A percentile compares a stretch with the other conserved stretches of the same genome.
Conservation (phyloP, 1,284 basidiomycete species). For the Marasmius sp. region DNA sequence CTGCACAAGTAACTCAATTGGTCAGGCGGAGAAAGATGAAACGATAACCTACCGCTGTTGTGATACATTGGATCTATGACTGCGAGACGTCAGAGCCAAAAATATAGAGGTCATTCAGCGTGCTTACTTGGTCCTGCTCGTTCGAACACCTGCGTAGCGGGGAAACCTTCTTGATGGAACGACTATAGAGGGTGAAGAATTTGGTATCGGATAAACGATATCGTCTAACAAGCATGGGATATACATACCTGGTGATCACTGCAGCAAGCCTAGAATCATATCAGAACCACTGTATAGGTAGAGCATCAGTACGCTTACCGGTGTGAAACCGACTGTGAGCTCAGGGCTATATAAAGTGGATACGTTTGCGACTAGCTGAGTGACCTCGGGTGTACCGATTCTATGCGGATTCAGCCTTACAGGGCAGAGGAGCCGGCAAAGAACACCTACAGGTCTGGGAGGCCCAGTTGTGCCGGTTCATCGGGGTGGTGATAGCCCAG, state of each 20-base stretch:
- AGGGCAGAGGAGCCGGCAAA: conserved; percentile 9
- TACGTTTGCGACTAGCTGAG: conserved; percentile 71
- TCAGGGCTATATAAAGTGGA: conserved; percentile 81
- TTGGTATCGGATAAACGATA: background rate
- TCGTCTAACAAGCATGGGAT: background rate
- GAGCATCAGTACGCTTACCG: conserved; percentile 33
- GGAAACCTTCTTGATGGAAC: conserved; percentile 80
- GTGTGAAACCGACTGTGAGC: conserved; percentile 73
- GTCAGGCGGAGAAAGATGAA: background rate
- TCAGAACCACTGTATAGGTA: background rate
- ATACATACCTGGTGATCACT: conserved; percentile 75
- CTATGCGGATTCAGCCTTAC: conserved; percentile 34
- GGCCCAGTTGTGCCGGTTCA: conserved; percentile 79
- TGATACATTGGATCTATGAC: conserved; percentile 87
- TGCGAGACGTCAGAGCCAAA: conserved; percentile 19
- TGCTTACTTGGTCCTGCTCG: conserved; percentile 71
- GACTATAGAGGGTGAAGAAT: conserved; percentile 42
- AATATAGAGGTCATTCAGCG: background rate
- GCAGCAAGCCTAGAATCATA: conserved; percentile 65
- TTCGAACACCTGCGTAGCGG: conserved; percentile 81
- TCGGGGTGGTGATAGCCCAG: conserved; percentile 72
- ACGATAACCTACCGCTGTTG: conserved; percentile 58
- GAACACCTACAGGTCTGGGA: conserved; percentile 57
- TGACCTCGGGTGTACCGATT: conserved; percentile 76
- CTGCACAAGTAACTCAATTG: conserved; percentile 28